phyloP scores from a whole-genome alignment of 306 rosid species.

The Lotus japonicus region DNA sequence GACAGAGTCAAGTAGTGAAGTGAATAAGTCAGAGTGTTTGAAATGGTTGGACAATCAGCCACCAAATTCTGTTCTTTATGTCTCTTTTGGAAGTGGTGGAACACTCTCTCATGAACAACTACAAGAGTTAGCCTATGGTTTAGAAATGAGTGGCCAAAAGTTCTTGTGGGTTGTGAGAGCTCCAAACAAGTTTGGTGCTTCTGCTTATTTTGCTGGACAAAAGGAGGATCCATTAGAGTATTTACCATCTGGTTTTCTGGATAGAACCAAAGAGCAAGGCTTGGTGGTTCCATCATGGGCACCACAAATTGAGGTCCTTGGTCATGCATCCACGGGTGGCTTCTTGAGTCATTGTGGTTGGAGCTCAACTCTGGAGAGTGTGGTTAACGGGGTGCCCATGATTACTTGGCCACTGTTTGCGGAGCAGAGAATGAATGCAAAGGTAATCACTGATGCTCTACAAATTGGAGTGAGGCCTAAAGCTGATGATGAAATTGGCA shows the following conservation, averaged over 20 bases:
- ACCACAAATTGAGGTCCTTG: slow-evolving; percentile 23
- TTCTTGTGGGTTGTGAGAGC: slow-evolving; percentile 34
- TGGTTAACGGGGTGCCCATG: slow-evolving; percentile 11
- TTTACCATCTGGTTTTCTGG: slow-evolving; percentile 21
- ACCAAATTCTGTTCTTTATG: slow-evolving; percentile 18
- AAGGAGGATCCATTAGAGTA: background rate
- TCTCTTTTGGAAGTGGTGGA: slow-evolving; percentile 41
- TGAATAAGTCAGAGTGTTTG: background rate
- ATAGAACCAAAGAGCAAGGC: slow-evolving; percentile 11
- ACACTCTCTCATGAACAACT: slow-evolving; percentile 23
- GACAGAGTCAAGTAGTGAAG: background rate
- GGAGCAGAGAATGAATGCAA: slow-evolving; percentile 23
- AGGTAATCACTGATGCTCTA: background rate
- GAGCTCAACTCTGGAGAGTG: slow-evolving; percentile 22
- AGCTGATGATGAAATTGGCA: background rate
- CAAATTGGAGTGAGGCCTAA: slow-evolving; percentile 22
- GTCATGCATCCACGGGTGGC: slow-evolving; percentile 17
- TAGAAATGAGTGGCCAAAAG: slow-evolving; percentile 30
- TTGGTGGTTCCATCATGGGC: slow-evolving; percentile 29
- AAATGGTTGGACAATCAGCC: slow-evolving; percentile 28
- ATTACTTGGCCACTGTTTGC: slow-evolving; percentile 30
- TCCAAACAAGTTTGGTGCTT: background rate
- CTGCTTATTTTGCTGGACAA: slow-evolving; percentile 11
- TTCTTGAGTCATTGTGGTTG: slow-evolving; percentile 34
- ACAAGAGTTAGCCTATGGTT: slow-evolving; percentile 25